These are phyloP conservation scores for Alternaria arbusti DNA, from an alignment of 2,329 filamentous ascomycete species.

Conservation along the genomic window DNA sequence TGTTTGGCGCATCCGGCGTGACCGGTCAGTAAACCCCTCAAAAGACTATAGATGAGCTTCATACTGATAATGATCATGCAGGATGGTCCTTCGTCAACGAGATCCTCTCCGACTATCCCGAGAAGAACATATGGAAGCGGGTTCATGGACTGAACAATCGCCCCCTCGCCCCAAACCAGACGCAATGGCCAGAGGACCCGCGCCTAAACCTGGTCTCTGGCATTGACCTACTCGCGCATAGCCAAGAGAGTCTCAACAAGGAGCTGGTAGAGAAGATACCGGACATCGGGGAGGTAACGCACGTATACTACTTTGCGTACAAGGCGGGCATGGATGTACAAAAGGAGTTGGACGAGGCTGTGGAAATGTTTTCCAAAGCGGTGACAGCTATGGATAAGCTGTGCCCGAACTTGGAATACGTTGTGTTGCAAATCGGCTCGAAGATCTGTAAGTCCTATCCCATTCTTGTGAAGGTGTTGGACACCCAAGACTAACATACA, in stretches of 20 bases:
- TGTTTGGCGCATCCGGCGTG: conserved; percentile 54
- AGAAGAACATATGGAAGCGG: conserved; percentile 39
- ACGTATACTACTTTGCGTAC: conserved; percentile 55
- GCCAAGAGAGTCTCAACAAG: conserved; percentile 48
- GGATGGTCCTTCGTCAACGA: conserved; percentile 54
- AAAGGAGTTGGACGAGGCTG: conserved; percentile 50
- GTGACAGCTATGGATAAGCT: conserved; percentile 40
- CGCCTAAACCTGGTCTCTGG: conserved; percentile 52
- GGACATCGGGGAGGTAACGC: conserved; percentile 49
- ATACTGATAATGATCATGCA: conserved; percentile 12
- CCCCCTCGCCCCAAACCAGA: conserved; percentile 38
- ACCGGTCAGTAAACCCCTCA: neutral
- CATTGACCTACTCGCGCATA: conserved; percentile 51
- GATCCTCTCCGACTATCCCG: conserved; percentile 48
- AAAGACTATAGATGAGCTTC: neutral
- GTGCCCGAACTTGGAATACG: conserved; percentile 29
- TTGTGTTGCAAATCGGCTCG: conserved; percentile 40
- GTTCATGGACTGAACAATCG: conserved; percentile 54
- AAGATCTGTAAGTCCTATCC: conserved; percentile 40
- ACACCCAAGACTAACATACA: neutral
- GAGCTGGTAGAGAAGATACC: conserved; percentile 43
- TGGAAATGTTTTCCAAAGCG: conserved; percentile 51
- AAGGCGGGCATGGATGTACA: conserved; percentile 50
- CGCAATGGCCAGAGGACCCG: conserved; percentile 49
- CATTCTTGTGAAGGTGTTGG: neutral